Base-by-base conservation (phyloP, 2,329 filamentous ascomycete genomes). In the Daldinia sp. region DNA sequence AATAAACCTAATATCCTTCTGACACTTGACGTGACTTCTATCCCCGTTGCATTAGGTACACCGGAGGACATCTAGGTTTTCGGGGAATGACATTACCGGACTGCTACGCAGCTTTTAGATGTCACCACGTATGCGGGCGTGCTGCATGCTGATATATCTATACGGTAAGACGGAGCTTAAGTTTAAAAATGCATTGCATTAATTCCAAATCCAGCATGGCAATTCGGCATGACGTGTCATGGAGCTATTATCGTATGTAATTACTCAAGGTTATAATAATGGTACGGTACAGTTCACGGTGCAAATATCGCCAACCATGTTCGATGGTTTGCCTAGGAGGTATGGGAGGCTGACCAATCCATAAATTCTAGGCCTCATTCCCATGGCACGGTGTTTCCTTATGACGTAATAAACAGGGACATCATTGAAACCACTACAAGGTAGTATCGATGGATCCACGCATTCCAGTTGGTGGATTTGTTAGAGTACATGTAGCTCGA, bases 351-450 rank as follows among this genome's bases (percentile, higher is more conserved):
- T 39, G 37, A 41, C 37, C 21, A 45, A 45, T 27, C 39, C 39
- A 45, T 45, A 45, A 27, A 45, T 9, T 45, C 39, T 45, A 27
- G 13, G 39, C 23, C 39, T 25, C 39, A n/a, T 25, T 43, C 15
- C 19, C 29, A 50, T 23, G 58, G 25, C 47, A 32, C 47, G 10
- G 10, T 47, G 27, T 53, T 50, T 50, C 19, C 41, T 54, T 50
- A 61, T 66, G 64, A 66, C 64, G 64, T 66, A 63, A 58, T 17
- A 32, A 39, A 17, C 57, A 48, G 25, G 45, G 45, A 32, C 34
- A 50, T 58, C 15, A 10, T 29, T 56, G 57, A 58, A 45, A 60
- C 56, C 57, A 25, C 59, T 37, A 32, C 32, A 47, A 45, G 52
- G 58, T 65, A 58, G 58, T 47, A 64, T 35, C 43, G 62, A 61